A percentile compares a stretch with the other conserved stretches of the same genome.
phyloP scores from a whole-genome alignment of 306 rosid genomes.

The Nissolia schottii region DNA sequence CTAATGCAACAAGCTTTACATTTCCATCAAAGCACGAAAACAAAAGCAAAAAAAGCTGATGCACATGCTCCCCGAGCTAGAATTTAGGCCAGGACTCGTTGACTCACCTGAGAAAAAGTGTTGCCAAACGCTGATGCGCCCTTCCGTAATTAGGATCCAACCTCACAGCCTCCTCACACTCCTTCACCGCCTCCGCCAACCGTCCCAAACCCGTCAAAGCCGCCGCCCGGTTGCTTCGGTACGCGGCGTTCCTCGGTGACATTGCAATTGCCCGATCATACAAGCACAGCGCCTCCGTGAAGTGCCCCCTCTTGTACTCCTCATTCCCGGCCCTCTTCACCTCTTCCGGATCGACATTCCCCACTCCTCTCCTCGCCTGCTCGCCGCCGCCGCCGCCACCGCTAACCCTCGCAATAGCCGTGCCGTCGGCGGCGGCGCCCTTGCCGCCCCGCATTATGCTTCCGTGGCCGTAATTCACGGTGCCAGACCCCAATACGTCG shows the following conservation, averaged over 20 bases:
- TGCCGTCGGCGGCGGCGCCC: neutral
- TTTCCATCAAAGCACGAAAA: too few species aligned
- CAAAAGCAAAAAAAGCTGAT: neutral
- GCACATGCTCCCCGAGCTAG: too few species aligned
- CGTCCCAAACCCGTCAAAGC: conserved; percentile 75
- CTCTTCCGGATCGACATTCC: conserved; percentile 70
- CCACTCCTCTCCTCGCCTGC: conserved; percentile 41
- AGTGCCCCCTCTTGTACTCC: conserved; percentile 65
- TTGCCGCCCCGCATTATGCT: conserved; percentile 80
- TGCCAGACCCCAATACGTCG: conserved; percentile 84
- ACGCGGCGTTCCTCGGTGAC: conserved; percentile 67
- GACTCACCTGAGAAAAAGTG: conserved; percentile 72
- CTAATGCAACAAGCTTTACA: too few species aligned
- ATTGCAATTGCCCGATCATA: conserved; percentile 77
- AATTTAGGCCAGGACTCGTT: too few species aligned
- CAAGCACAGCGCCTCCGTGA: conserved; percentile 66
- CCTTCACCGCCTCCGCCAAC: conserved; percentile 69
- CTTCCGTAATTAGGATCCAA: conserved; percentile 80
- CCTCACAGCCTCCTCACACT: conserved; percentile 81
- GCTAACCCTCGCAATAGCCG: neutral
- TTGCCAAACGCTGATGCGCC: conserved; percentile 85
- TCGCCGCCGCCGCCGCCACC: neutral
- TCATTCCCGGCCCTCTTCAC: conserved; percentile 83
- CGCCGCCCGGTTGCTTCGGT: conserved; percentile 87
- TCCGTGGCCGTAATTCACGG: conserved; percentile 83